phyloP scores from a whole-genome alignment of 2,329 filamentous ascomycete genomes.

The Tolypocladium sp. region DNA sequence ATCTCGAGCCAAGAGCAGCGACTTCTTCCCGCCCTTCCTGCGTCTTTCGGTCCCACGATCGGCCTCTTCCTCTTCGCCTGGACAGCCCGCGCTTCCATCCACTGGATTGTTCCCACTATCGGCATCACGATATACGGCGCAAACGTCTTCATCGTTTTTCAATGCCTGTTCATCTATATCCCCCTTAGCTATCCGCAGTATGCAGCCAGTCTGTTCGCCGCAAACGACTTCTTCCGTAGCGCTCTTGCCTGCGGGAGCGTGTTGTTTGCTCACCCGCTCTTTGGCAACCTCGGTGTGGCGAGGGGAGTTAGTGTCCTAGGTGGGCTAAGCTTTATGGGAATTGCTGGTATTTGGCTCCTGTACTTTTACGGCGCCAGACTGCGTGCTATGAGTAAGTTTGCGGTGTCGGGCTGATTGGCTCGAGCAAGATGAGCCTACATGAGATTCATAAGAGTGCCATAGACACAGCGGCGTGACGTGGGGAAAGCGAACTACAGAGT shows the following conservation, averaged over 20 bases:
- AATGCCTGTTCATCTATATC: conserved; percentile 52
- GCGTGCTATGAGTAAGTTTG: conserved; percentile 49
- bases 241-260: conserved; percentile 52
- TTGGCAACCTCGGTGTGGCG: conserved; percentile 47
- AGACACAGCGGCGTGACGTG: background rate
- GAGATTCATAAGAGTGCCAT: too few relatives aligned
- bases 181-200: conserved; percentile 46
- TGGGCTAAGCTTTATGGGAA: conserved; percentile 41
- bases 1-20: conserved; percentile 42
- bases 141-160: conserved; percentile 45
- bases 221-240: conserved; percentile 49
- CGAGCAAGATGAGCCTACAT: background rate
- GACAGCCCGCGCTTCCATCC: conserved; percentile 40
- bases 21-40: conserved; percentile 44
- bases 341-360: conserved; percentile 48
- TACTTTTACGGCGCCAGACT: conserved; percentile 48
- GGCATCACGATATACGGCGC: conserved; percentile 46
- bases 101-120: conserved; percentile 48
- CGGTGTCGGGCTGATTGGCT: conserved; percentile 20
- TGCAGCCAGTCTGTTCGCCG: conserved; percentile 50
- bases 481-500: background rate
- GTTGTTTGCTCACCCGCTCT: conserved; percentile 53
- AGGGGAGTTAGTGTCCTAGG: conserved; percentile 48
- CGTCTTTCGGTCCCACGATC: conserved; percentile 42
- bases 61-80: conserved; percentile 53